phyloP scores from a whole-genome alignment of 208 protist species.

The Wallacemonas sp. region DNA sequence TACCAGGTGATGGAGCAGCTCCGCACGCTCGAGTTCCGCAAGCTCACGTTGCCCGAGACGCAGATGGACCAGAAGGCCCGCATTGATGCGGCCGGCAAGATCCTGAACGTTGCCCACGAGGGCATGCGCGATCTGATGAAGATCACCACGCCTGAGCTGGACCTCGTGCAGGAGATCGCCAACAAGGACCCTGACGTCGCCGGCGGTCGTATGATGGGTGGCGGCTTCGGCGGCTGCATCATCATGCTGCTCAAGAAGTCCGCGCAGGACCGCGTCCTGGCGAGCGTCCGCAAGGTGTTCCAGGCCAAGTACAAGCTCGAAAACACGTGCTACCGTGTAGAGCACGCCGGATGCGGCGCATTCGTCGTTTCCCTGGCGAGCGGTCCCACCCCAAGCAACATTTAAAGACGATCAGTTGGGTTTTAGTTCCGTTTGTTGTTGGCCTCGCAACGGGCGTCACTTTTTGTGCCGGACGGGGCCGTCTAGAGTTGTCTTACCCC shows the following conservation, averaged over 20 bases:
- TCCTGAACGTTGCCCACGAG: conserved; percentile 70
- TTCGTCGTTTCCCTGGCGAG: conserved; percentile 47
- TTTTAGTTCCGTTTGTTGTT: no score
- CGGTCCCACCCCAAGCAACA: background rate
- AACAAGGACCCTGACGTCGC: conserved; percentile 63
- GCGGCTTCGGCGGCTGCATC: conserved; percentile 90
- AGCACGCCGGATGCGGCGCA: conserved; percentile 43
- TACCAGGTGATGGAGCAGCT: conserved; percentile 78
- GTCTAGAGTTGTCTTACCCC: no score
- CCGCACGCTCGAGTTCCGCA: conserved; percentile 60
- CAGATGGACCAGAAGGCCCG: conserved; percentile 45
- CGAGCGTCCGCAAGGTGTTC: conserved; percentile 51
- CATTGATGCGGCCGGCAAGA: conserved; percentile 40
- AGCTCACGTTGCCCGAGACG: conserved; percentile 27
- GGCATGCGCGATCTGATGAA: conserved; percentile 76
- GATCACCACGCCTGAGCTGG: conserved; percentile 78
- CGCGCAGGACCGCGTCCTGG: conserved; percentile 49
- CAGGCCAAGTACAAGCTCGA: conserved; percentile 48
- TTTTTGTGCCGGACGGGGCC: no score
- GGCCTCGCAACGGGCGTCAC: no score
- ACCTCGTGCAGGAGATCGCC: conserved; percentile 69
- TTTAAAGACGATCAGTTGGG: background rate
- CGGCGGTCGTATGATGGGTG: conserved; percentile 88
- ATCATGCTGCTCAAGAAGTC: conserved; percentile 58
- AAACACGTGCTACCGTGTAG: conserved; percentile 56